These are phyloP conservation scores for Aquilaria yunnanensis DNA, from an alignment of 345 rosid species.

Conservation along the genomic window DNA sequence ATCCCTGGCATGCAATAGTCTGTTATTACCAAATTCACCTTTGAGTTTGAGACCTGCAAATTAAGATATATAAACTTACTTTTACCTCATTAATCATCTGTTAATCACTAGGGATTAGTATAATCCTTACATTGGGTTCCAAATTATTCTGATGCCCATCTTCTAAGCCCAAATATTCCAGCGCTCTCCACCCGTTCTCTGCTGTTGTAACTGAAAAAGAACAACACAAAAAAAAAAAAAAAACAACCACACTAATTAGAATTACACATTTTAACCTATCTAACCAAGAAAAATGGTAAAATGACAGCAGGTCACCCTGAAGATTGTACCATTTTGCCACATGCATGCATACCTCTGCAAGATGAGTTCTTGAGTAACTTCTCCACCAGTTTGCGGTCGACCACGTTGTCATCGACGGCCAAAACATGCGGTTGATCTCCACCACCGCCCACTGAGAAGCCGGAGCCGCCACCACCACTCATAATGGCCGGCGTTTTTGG, in stretches of 20 bases:
- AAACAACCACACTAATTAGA: too few species aligned
- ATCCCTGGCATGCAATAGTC: conserved; percentile 96
- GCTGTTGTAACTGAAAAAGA: conserved; percentile 64
- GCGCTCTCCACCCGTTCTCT: conserved; percentile 65
- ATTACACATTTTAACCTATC: not conserved
- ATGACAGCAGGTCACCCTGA: not conserved
- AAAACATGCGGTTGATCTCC: conserved; percentile 54
- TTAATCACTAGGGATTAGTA: not conserved
- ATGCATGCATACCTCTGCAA: conserved; percentile 48
- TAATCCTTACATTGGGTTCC: conserved; percentile 15
- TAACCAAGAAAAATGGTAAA: not conserved
- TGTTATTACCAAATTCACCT: conserved; percentile 72
- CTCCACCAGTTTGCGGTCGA: conserved; percentile 70
- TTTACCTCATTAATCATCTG: too few species aligned
- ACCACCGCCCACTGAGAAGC: conserved; percentile 21
- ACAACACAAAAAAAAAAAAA: too few species aligned
- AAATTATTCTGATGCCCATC: conserved; percentile 27
- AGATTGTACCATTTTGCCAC: not conserved
- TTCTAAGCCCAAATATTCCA: conserved; percentile 61
- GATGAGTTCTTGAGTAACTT: conserved; percentile 56
- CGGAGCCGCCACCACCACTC: conserved; percentile 18
- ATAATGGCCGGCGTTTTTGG: conserved; percentile 10
- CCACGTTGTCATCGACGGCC: conserved; percentile 81
- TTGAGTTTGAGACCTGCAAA: conserved; percentile 33
- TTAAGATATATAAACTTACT: not conserved